These are phyloP conservation scores for Diplodia seriata DNA, from an alignment of 2,329 filamentous ascomycete species.

Conservation along the genomic window DNA sequence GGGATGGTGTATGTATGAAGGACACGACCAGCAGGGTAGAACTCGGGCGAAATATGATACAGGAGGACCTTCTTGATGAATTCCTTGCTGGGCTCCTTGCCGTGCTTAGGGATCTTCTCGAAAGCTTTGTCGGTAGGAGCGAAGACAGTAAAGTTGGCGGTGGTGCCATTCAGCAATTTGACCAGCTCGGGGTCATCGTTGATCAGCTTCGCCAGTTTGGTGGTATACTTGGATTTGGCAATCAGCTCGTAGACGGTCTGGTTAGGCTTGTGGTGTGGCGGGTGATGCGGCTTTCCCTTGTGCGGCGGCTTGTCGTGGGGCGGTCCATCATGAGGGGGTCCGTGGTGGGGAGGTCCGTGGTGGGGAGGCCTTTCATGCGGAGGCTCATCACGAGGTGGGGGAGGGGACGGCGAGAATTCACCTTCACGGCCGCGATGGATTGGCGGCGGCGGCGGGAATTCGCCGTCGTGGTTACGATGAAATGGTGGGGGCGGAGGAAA, in stretches of 20 bases:
- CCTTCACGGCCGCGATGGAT: conserved; percentile 32
- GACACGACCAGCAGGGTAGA: conserved; percentile 71
- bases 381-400: conserved; percentile 37
- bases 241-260: conserved; percentile 83
- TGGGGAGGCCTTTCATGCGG: conserved; percentile 37
- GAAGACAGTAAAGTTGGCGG: conserved; percentile 79
- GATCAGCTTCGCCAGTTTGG: conserved; percentile 77
- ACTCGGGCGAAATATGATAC: conserved; percentile 76
- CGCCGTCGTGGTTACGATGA: conserved; percentile 32
- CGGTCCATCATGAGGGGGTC: conserved; percentile 32
- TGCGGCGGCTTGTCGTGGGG: conserved; percentile 38
- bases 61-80: conserved; percentile 70
- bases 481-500: conserved; percentile 29
- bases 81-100: conserved; percentile 71
- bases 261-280: conserved; percentile 56
- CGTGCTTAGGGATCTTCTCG: conserved; percentile 64
- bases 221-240: conserved; percentile 75
- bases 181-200: conserved; percentile 75
- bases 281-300: conserved; percentile 42
- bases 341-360: conserved; percentile 23
- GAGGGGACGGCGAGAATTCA: conserved; percentile 23
- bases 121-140: conserved; percentile 81
- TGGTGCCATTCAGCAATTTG: conserved; percentile 74
- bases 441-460: conserved; percentile 32
- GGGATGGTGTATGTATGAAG: conserved; percentile 76